These are phyloP conservation scores for Trametes cubensis DNA, from an alignment of 768 basidiomycete species.

Conservation along the genomic window DNA sequence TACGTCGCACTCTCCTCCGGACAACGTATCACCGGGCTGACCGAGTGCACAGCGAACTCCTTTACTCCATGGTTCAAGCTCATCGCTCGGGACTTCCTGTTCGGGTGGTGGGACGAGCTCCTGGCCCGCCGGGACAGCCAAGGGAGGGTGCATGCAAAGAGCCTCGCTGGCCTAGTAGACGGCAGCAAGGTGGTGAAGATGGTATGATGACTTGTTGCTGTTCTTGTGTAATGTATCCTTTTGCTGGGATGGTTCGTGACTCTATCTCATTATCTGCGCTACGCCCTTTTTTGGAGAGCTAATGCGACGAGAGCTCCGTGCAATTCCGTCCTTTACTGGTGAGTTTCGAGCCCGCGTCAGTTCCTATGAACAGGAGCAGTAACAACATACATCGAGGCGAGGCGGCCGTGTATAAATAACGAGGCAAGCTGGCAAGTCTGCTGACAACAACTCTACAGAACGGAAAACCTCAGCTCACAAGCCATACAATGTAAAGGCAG, in stretches of 20 bases:
- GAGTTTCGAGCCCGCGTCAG: too few relatives aligned
- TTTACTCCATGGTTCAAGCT: constrained; percentile 99
- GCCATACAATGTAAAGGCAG: too few relatives aligned
- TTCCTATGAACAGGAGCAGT: too few relatives aligned
- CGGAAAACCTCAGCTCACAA: too few relatives aligned
- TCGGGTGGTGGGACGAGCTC: constrained; percentile 98
- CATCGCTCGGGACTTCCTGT: constrained; percentile 94
- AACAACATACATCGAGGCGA: too few relatives aligned
- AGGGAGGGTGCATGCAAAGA: constrained; percentile 66
- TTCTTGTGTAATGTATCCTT: neutral
- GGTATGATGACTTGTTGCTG: constrained; percentile 40
- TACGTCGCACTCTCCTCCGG: constrained; percentile 39
- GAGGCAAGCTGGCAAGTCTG: too few relatives aligned
- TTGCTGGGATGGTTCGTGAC: neutral
- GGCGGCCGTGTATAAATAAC: too few relatives aligned
- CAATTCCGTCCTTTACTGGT: too few relatives aligned
- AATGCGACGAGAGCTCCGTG: too few relatives aligned
- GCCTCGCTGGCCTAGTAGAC: constrained; percentile 65
- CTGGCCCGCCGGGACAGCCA: constrained; percentile 56
- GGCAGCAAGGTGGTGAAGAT: constrained; percentile 75
- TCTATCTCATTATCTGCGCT: neutral
- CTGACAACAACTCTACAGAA: too few relatives aligned
- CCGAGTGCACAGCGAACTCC: constrained; percentile 57
- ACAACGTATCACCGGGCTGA: constrained; percentile 10
- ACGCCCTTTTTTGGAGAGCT: too few relatives aligned